Evolutionary conservation across 1,284 basidiomycete genomes (phyloP).

Genomic region (Ceratorhiza oryzae-sativae): DNA sequence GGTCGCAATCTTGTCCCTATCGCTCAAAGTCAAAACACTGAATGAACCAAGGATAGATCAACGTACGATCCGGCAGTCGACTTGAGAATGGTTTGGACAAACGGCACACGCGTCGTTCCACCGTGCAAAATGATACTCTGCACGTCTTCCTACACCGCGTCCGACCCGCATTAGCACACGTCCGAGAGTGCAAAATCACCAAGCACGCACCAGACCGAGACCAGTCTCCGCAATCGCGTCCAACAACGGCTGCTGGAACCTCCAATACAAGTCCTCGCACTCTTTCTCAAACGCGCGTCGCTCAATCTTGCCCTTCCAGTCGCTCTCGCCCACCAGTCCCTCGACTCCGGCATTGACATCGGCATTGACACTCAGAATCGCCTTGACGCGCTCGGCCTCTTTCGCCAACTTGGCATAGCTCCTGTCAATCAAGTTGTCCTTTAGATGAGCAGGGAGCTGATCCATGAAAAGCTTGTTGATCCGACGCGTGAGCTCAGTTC

Average conservation of each 20-base stretch:
- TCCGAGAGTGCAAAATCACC: no score
- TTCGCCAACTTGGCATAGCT: slow-evolving; percentile 94
- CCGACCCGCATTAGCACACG: no score
- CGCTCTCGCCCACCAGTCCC: slow-evolving; percentile 87
- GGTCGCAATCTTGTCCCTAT: slow-evolving; percentile 79
- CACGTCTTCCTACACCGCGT: slow-evolving; percentile 80
- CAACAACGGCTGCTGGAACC: slow-evolving; percentile 76
- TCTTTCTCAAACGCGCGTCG: slow-evolving; percentile 79
- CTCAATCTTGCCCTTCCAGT: slow-evolving; percentile 82
- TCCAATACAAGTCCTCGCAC: slow-evolving; percentile 66
- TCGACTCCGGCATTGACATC: slow-evolving; percentile 82
- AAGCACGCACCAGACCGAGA: slow-evolving; percentile 63
- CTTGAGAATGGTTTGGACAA: slow-evolving; percentile 86
- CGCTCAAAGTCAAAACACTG: neutral
- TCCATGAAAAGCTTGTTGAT: slow-evolving; percentile 82
- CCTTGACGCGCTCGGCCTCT: slow-evolving; percentile 91
- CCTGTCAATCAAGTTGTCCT: slow-evolving; percentile 65
- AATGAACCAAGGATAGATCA: neutral
- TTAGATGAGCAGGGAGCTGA: slow-evolving; percentile 69
- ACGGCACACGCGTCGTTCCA: slow-evolving; percentile 87
- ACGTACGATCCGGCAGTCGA: slow-evolving; percentile 77
- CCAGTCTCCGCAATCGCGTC: slow-evolving; percentile 78
- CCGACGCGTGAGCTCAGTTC: slow-evolving; percentile 83
- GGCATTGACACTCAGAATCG: slow-evolving; percentile 91
- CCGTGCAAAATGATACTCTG: slow-evolving; percentile 92